Base-by-base conservation (phyloP, 2,329 filamentous ascomycete genomes). In the Epichloe scottii region DNA sequence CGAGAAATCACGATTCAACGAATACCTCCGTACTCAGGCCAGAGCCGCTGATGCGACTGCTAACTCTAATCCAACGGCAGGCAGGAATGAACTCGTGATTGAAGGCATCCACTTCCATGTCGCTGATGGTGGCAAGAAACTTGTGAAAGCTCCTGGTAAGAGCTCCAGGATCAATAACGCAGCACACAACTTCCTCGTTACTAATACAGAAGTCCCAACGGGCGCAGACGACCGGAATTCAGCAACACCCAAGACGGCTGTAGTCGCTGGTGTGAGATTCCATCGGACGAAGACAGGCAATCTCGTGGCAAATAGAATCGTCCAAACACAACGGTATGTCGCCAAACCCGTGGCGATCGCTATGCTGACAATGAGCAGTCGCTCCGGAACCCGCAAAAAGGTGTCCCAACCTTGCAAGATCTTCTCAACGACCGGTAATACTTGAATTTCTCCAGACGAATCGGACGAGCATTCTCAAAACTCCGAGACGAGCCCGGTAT, bases 201-300 rank as follows among this genome's bases (percentile, higher is more conserved):
- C 49, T 51, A 47, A 46, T 15, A 35, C 35, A 37, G 14, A 33
- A 23, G 35, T 14, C 14, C 21, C 23, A 21, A 23, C 43, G 15
- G 14, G 15, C 44, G 30, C 40, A 54, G 44, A 47, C 7, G 79
- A 84, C 58, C 68, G 73, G 45, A 79, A 82, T 60, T 72, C 77
- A 38, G 75, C 79, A 50, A 80, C 89, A 2, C 89, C 89, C 0
- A 93, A 89, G 67, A 78, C 76, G 56, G 77, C 84, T 40, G 70
- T 73, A 5, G 72, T 95, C 54, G 87, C 85, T 49, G 87, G 88
- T 41, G 86, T 95, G 60, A 82, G 79, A 56, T 95, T 95, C 63
- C 77, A 88, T 60, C 80, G 89, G 57, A 95, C 87, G 67, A 94
- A 91, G 65, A 85, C 84, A 59, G 89, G 89, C 55, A 95, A 95